phyloP scores from a whole-genome alignment of 352 stramenopile genomes.

The Phytophthora podocarpi region DNA sequence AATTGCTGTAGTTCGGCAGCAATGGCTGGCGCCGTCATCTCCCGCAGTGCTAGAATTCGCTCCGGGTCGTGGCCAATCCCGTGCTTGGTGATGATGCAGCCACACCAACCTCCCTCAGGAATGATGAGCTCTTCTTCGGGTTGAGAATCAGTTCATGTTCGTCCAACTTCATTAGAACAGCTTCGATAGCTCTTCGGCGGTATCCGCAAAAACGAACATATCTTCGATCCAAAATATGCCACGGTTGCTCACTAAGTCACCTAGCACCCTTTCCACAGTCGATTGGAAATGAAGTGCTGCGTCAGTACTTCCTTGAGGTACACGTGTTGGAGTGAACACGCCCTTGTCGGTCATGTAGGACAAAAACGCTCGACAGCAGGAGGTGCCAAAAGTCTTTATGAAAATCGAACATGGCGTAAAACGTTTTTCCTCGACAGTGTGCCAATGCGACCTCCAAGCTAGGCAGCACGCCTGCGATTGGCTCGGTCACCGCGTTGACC shows the following conservation, averaged over 20 bases:
- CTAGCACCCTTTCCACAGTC: too few species aligned
- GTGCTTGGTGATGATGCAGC: slow-evolving; percentile 13
- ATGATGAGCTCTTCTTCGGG: slow-evolving; percentile 25
- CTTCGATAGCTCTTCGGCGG: too few species aligned
- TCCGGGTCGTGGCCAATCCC: slow-evolving; percentile 18
- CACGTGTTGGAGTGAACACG: too few species aligned
- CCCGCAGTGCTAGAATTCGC: slow-evolving; percentile 1
- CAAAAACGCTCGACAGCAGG: too few species aligned
- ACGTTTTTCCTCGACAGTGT: neutral
- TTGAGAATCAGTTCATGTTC: slow-evolving; percentile 23
- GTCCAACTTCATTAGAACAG: too few species aligned
- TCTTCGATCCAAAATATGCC: too few species aligned
- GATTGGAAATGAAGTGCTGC: too few species aligned
- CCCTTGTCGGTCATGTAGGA: too few species aligned
- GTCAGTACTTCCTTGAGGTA: too few species aligned
- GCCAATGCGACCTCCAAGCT: neutral
- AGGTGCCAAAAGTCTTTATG: slow-evolving; percentile 34
- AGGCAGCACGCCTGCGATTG: neutral
- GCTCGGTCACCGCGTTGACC: neutral
- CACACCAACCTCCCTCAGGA: slow-evolving; percentile 32
- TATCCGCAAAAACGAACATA: too few species aligned
- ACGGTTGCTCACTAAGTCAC: too few species aligned
- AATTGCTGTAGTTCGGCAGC: slow-evolving; percentile 34
- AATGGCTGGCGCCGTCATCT: neutral
- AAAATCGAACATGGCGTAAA: slow-evolving; percentile 22